phyloP scores from a whole-genome alignment of 257 asterid species.

The Thymus mandschuricus region DNA sequence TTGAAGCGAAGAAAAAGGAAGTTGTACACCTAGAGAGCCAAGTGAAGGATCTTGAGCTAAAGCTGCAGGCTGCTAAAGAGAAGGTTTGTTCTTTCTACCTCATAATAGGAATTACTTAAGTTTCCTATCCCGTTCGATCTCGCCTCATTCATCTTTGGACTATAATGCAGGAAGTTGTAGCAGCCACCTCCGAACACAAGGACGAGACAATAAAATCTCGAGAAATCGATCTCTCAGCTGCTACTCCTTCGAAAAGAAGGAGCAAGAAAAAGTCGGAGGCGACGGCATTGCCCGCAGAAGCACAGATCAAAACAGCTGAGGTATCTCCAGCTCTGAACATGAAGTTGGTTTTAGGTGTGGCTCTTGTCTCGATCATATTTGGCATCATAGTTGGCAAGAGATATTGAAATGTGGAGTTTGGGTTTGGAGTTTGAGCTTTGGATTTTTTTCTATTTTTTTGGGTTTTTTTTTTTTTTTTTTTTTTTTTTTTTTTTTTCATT shows the following conservation, averaged over 20 bases:
- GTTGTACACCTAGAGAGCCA: conserved; percentile 49
- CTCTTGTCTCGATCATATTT: conserved; percentile 65
- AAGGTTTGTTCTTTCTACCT: conserved; percentile 48
- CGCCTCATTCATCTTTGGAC: not conserved
- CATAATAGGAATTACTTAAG: not conserved
- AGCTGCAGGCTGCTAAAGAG: conserved; percentile 65
- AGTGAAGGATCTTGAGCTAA: conserved; percentile 65
- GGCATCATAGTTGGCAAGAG: conserved; percentile 79
- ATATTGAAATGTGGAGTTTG: conserved; percentile 45
- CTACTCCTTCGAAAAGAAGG: conserved; percentile 64
- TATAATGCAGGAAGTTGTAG: conserved; percentile 43
- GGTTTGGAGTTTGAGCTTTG: conserved; percentile 17
- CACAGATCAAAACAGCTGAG: conserved; percentile 41
- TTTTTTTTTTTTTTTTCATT: not conserved
- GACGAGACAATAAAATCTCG: conserved; percentile 56
- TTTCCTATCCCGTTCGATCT: not conserved
- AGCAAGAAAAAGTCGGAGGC: conserved; percentile 69
- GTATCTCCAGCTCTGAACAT: conserved; percentile 49
- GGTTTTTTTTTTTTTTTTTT: not conserved
- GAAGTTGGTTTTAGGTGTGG: conserved; percentile 73
- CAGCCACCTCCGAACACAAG: conserved; percentile 29
- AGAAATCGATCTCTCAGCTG: conserved; percentile 48
- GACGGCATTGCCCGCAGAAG: conserved; percentile 41
- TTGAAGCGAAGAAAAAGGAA: conserved; percentile 65
- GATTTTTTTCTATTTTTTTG: not conserved